Conservation (phyloP, 2,329 filamentous ascomycete species). For the Penicillium sp. region DNA sequence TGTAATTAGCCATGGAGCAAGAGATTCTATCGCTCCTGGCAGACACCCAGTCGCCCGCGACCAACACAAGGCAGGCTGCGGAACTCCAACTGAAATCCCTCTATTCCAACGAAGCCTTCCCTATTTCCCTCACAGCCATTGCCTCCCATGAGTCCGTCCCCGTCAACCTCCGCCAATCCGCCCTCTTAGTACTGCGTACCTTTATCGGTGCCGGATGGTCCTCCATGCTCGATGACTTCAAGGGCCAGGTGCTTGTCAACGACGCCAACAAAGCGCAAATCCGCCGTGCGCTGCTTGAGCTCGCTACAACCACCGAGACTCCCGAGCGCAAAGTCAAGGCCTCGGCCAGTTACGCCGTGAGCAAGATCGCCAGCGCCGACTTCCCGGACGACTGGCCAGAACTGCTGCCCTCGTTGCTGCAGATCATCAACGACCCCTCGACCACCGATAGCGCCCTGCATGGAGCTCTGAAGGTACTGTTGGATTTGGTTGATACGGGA, state of each 20-base stretch:
- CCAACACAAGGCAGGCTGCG: slow-evolving; percentile 74
- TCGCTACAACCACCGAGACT: slow-evolving; percentile 66
- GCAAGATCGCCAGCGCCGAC: slow-evolving; percentile 89
- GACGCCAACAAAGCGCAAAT: slow-evolving; percentile 70
- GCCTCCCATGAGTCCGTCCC: slow-evolving; percentile 70
- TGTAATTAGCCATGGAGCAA: slow-evolving; percentile 66
- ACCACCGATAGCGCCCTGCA: slow-evolving; percentile 77
- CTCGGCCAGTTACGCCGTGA: slow-evolving; percentile 81
- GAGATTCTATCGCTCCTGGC: slow-evolving; percentile 82
- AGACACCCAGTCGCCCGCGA: slow-evolving; percentile 73
- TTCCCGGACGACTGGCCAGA: slow-evolving; percentile 95
- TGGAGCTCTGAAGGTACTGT: slow-evolving; percentile 80
- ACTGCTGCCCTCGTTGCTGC: slow-evolving; percentile 73
- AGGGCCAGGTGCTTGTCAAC: slow-evolving; percentile 61
- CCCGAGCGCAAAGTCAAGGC: slow-evolving; percentile 80
- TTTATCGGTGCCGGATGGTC: slow-evolving; percentile 86
- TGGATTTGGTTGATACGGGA: slow-evolving; percentile 86
- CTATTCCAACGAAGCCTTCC: slow-evolving; percentile 65
- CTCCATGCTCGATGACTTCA: slow-evolving; percentile 65
- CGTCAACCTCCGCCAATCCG: slow-evolving; percentile 72
- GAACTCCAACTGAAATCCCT: slow-evolving; percentile 74
- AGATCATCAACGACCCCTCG: slow-evolving; percentile 60
- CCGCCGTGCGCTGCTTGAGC: slow-evolving; percentile 66
- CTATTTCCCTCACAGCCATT: slow-evolving; percentile 72
- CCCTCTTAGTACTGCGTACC: slow-evolving; percentile 71